Conservation (phyloP, 306 rosid genomes). For the Hippophae tibetana region DNA sequence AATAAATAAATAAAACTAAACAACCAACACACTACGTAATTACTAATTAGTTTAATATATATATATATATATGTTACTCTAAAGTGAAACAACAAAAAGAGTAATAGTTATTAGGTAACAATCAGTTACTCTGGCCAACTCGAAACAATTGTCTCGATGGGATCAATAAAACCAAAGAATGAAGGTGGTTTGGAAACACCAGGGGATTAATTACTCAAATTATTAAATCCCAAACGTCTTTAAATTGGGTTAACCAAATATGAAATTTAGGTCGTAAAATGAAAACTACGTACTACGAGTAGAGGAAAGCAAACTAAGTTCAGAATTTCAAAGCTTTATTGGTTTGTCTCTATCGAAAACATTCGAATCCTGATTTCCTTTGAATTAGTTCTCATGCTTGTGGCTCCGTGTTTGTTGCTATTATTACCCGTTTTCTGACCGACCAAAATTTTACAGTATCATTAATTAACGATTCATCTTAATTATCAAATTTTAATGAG, state of each 20-base stretch:
- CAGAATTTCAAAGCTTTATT: slow-evolving; percentile 8
- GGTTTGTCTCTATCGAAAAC: slow-evolving; percentile 18
- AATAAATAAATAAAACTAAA: background rate
- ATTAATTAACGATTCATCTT: slow-evolving; percentile 4
- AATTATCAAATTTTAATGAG: too few relatives aligned
- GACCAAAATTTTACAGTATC: background rate
- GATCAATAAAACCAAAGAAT: slow-evolving; percentile 4
- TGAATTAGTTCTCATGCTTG: slow-evolving; percentile 14
- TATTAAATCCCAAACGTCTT: background rate
- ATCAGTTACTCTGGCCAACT: background rate
- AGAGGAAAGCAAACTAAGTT: background rate
- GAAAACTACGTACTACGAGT: slow-evolving; percentile 12
- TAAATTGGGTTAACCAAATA: too few relatives aligned
- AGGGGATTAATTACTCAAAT: slow-evolving; percentile 2
- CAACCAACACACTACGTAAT: too few relatives aligned
- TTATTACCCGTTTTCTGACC: background rate
- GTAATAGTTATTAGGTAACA: too few relatives aligned
- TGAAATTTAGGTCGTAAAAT: background rate
- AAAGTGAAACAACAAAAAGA: too few relatives aligned
- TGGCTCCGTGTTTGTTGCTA: slow-evolving; percentile 37
- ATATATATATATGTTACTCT: too few relatives aligned
- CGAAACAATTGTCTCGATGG: background rate
- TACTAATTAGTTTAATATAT: too few relatives aligned
- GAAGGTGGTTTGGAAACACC: slow-evolving; percentile 16
- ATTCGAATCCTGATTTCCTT: slow-evolving; percentile 7